These are phyloP conservation scores for Yamagishiella unicocca DNA, from an alignment of 139 green algal genomes.

Conservation along the genomic window DNA sequence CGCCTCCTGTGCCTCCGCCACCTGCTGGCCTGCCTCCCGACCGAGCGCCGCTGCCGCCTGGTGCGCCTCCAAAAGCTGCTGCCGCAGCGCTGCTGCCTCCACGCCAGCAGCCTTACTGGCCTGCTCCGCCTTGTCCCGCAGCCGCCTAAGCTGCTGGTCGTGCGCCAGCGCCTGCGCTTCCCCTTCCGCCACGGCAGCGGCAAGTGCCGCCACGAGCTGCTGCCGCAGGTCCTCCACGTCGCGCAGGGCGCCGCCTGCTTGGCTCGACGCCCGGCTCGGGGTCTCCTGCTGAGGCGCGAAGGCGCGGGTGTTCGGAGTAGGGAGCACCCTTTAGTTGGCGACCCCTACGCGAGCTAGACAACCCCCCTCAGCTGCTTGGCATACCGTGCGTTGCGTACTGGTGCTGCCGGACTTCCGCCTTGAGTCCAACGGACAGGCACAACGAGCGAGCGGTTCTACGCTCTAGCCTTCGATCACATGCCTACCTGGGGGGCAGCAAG, in stretches of 20 bases:
- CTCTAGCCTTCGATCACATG: no score
- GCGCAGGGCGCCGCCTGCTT: neutral
- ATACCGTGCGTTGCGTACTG: no score
- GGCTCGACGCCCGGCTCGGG: no score
- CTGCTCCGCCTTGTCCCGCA: neutral
- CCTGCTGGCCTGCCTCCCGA: neutral
- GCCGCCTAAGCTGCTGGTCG: neutral
- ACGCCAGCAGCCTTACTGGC: neutral
- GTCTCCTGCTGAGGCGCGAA: no score
- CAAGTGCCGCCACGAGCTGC: conserved; percentile 1
- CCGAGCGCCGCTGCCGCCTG: neutral
- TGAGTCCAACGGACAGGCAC: no score
- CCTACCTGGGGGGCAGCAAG: no score
- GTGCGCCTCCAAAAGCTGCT: neutral
- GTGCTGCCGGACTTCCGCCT: no score
- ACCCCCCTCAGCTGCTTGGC: no score
- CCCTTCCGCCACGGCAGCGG: conserved; percentile 8
- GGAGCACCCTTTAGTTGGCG: no score
- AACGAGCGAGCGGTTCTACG: no score
- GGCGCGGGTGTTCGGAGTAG: no score
- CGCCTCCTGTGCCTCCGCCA: neutral
- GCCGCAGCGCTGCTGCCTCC: neutral
- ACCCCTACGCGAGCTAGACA: no score
- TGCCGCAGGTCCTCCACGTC: conserved; percentile 11
- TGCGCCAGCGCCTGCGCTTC: neutral